Evolutionary conservation across 768 basidiomycete genomes (phyloP).

Genomic region (Galerina sulciceps): DNA sequence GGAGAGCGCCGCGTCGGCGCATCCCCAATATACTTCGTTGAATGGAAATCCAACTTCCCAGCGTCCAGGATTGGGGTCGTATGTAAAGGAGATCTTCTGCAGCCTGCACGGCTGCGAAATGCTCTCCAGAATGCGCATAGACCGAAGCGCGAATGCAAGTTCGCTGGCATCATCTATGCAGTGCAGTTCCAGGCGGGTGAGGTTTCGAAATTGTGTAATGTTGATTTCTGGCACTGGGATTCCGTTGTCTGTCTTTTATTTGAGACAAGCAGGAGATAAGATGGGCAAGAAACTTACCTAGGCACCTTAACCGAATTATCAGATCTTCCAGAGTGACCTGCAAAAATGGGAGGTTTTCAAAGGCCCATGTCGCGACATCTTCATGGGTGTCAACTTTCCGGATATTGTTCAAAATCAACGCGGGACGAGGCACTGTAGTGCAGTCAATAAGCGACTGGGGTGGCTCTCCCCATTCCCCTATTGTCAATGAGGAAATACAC

Average conservation of each 20-base stretch:
- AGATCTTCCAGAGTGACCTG: not conserved
- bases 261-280: not conserved
- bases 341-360: not conserved
- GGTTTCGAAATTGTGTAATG: not conserved
- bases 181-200: not conserved
- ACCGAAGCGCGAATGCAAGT: not conserved
- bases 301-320: not conserved
- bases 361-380: not conserved
- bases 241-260: not conserved
- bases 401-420: conserved; percentile 5
- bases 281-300: not conserved
- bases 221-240: conserved; percentile 1
- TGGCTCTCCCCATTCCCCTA: not conserved
- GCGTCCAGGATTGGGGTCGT: not conserved
- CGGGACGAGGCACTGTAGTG: not conserved
- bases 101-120: not conserved
- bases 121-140: not conserved
- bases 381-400: not conserved
- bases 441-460: conserved; percentile 7
- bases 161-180: not conserved
- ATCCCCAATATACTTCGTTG: conserved; percentile 3
- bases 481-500: conserved; percentile 3
- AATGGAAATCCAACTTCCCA: not conserved
- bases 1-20: conserved; percentile 3
- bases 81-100: not conserved